Evolutionary conservation across 2,329 filamentous ascomycete genomes (phyloP).

Genomic region (Pyrenophora tritici-repentis): DNA sequence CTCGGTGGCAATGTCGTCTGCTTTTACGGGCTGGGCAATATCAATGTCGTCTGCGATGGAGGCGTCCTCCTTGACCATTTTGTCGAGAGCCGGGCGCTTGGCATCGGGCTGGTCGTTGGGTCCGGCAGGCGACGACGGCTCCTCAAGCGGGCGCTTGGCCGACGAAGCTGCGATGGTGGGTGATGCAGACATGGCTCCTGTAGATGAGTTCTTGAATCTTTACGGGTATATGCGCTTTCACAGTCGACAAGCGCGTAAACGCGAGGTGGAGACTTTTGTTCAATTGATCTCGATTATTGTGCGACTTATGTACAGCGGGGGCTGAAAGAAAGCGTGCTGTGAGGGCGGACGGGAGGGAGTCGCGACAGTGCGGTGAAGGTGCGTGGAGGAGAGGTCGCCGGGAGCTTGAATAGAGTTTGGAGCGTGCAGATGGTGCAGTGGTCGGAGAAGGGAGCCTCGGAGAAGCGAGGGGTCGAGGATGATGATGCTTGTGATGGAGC

Average conservation of each 20-base stretch:
- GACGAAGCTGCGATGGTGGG: constrained; percentile 61
- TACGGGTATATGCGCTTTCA: constrained; percentile 35
- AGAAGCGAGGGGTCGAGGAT: constrained; percentile 28
- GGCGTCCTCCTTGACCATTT: constrained; percentile 72
- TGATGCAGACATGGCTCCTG: constrained; percentile 52
- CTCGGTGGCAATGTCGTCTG: constrained; percentile 40
- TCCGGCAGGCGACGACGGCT: constrained; percentile 91
- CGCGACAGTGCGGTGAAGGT: constrained; percentile 37
- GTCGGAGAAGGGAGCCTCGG: constrained; percentile 35
- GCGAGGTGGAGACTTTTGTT: constrained; percentile 33
- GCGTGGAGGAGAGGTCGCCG: constrained; percentile 43
- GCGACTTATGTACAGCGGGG: constrained; percentile 68
- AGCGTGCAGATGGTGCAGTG: constrained; percentile 40
- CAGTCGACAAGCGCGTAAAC: constrained; percentile 36
- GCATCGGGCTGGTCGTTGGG: constrained; percentile 93
- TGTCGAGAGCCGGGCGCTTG: constrained; percentile 94
- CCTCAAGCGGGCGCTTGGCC: constrained; percentile 94
- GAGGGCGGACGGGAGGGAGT: constrained; percentile 50
- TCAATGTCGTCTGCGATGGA: constrained; percentile 56
- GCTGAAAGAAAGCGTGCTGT: constrained; percentile 92
- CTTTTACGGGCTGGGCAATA: constrained; percentile 43
- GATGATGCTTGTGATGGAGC: constrained; percentile 41
- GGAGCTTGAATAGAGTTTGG: constrained; percentile 40
- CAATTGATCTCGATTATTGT: constrained; percentile 50
- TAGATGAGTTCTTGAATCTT: constrained; percentile 27